These are phyloP conservation scores for Pestalotiopsis sp. DNA, from an alignment of 2,329 filamentous ascomycete species.

Conservation along the genomic window DNA sequence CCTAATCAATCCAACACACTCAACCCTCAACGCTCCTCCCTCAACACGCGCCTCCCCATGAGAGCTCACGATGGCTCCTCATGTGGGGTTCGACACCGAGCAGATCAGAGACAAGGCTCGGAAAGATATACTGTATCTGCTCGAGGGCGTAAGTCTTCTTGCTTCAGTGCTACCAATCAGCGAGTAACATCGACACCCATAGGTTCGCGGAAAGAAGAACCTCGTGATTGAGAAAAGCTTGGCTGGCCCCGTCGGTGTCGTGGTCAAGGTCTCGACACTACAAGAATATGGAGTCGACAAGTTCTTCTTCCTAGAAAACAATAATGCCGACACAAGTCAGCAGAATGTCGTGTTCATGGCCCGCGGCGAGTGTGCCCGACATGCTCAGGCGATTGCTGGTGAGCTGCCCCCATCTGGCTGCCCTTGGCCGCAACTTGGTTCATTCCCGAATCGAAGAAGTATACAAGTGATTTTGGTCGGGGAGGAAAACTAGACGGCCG, in stretches of 20 bases:
- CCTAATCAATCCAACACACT: neutral
- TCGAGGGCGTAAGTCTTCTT: constrained; percentile 82
- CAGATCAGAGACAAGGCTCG: constrained; percentile 80
- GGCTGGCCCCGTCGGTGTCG: constrained; percentile 83
- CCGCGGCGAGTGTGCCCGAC: constrained; percentile 82
- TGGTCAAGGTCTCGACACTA: constrained; percentile 92
- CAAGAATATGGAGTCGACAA: constrained; percentile 98
- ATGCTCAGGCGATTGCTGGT: constrained; percentile 88
- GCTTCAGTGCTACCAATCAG: constrained; percentile 15
- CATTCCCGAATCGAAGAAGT: neutral
- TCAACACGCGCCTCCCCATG: constrained; percentile 35
- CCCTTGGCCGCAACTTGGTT: neutral
- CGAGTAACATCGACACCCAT: constrained; percentile 20
- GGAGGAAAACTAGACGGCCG: neutral
- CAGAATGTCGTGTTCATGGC: constrained; percentile 94
- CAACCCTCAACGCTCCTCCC: neutral
- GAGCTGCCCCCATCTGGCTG: constrained; percentile 37
- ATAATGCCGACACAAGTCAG: constrained; percentile 91
- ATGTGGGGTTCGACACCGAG: constrained; percentile 69
- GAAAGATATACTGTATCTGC: constrained; percentile 84
- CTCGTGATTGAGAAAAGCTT: constrained; percentile 89
- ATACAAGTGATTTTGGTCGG: constrained; percentile 11
- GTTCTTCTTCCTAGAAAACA: constrained; percentile 94
- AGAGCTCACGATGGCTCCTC: constrained; percentile 67
- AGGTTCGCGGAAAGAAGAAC: constrained; percentile 99